Base-by-base conservation (phyloP, 306 rosid genomes). In the Arachis hypogaea region DNA sequence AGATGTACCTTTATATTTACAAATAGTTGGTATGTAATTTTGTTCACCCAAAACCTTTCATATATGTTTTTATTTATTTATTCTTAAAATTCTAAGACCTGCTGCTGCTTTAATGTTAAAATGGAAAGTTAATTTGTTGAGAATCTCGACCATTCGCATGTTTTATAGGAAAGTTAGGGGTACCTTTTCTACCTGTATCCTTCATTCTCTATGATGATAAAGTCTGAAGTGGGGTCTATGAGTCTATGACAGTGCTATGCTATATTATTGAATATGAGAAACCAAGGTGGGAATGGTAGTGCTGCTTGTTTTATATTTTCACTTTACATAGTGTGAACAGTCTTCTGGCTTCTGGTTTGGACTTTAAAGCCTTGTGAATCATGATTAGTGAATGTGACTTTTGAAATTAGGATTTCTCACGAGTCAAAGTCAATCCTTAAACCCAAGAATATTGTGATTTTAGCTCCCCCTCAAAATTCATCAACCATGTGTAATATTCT, bases 231-330 rank as follows among this genome's bases (percentile, higher is more conserved):
- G 77, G 68, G 67, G 76, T 22, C 57, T 57, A 44, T 33, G 46
- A 16, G 29, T 46, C 56, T 65, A 44, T 64, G 43, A 69, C 33
- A 59, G 7, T 60, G 51, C 65, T 28, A 3, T 51, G 43, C 29
- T 50, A 63, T 50, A 63, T 50, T 59, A 67, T 73, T 67, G 59
- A 67, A 59, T 67, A 11, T 50, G 51, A 52, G 76, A 77, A 77
- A 52, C 75, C 71, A 67, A 67, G 66, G 79, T 60, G 75, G 75
- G 74, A 72, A 38, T 42, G 54, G 18, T 49, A 64, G 8, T 71
- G 65, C 58, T 43, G 60, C 33, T 5, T 61, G 51, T 6, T 0
- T 2, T 61, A 11, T 55, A 56, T 12, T 5, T 33, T 62, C 78
- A 42, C 28, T n/a, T 61, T 71, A 57, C 28, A 41, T 54, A 62